These are phyloP conservation scores for Cryphonectria carpinicola DNA, from an alignment of 2,329 filamentous ascomycete species.

Conservation along the genomic window DNA sequence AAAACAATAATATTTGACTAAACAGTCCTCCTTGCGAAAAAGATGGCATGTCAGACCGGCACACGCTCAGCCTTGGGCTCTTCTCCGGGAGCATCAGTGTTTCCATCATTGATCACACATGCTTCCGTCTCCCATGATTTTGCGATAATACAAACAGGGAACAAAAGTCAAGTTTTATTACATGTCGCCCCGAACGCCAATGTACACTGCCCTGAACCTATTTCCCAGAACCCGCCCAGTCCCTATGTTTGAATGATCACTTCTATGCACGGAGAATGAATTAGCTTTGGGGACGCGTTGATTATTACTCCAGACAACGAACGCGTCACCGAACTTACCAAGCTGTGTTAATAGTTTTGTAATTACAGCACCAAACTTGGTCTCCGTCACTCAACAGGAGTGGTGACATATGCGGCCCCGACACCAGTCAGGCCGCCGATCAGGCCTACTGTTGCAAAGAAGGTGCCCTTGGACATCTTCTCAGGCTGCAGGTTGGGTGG, in stretches of 20 bases:
- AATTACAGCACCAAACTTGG: neutral
- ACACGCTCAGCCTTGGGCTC: too few species aligned
- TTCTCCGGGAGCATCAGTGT: neutral
- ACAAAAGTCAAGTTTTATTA: neutral
- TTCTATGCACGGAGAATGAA: neutral
- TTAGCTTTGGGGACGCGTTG: neutral
- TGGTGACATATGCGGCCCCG: slow-evolving; percentile 15
- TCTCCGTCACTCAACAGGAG: neutral
- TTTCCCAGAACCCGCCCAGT: neutral
- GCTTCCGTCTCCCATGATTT: neutral
- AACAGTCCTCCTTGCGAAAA: neutral
- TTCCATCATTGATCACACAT: neutral
- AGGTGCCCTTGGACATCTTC: slow-evolving; percentile 12
- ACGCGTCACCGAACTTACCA: neutral
- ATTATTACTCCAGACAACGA: neutral
- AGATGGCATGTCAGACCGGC: neutral
- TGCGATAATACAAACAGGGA: neutral
- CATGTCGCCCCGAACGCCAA: neutral
- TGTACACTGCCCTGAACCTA: neutral
- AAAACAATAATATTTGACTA: neutral
- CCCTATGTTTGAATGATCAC: neutral
- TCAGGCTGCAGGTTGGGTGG: neutral
- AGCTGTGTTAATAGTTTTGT: neutral
- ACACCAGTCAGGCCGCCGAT: slow-evolving; percentile 11
- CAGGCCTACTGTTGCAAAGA: neutral